phyloP scores from a whole-genome alignment of 495 filamentous ascomycete genomes.

The Talaromyces liani region DNA sequence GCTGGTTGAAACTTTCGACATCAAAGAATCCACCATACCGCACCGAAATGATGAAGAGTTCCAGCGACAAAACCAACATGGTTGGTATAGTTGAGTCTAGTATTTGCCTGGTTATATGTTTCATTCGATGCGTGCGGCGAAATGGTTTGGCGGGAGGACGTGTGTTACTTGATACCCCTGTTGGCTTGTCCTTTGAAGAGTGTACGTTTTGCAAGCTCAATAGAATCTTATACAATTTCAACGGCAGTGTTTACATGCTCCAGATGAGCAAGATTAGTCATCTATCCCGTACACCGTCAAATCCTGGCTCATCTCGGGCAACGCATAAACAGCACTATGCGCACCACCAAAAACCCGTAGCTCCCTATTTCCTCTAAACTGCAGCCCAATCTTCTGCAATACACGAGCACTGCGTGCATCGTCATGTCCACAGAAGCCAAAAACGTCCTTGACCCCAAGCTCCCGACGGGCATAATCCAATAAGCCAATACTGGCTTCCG shows the following conservation, averaged over 20 bases:
- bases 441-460: slow-evolving; percentile 12
- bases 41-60: slow-evolving; percentile 58
- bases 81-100: slow-evolving; percentile 65
- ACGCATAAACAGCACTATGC: slow-evolving; percentile 22
- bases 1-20: slow-evolving; percentile 63
- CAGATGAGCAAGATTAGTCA: neutral
- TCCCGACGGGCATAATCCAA: slow-evolving; percentile 16
- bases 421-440: neutral
- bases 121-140: neutral
- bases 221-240: neutral
- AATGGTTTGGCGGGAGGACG: neutral
- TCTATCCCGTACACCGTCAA: slow-evolving; percentile 17
- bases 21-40: slow-evolving; percentile 74
- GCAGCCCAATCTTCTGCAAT: slow-evolving; percentile 11
- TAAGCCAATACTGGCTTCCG: slow-evolving; percentile 18
- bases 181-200: neutral
- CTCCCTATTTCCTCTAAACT: slow-evolving; percentile 3
- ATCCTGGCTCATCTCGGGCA: slow-evolving; percentile 21
- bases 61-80: slow-evolving; percentile 46
- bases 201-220: neutral
- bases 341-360: slow-evolving; percentile 13
- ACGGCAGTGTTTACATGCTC: neutral
- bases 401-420: slow-evolving; percentile 6
- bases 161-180: slow-evolving; percentile 2
- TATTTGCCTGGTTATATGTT: neutral